phyloP scores from a whole-genome alignment of 768 basidiomycete species.

The Sporobolomyces roseus region DNA sequence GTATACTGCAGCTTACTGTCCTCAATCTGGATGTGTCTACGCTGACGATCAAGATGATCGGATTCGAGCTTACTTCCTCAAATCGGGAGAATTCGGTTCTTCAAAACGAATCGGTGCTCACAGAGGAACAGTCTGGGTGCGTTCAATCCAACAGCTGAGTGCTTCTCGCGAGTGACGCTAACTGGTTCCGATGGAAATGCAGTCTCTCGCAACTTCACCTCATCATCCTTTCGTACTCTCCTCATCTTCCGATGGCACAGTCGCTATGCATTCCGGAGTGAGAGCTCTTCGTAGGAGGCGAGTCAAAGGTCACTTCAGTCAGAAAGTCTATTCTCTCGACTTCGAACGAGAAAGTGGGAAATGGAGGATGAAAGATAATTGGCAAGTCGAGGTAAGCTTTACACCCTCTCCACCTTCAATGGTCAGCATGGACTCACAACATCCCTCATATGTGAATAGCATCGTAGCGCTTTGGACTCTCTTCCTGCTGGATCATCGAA shows the following conservation, averaged over 20 bases:
- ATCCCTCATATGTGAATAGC: too few relatives aligned
- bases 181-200: background rate
- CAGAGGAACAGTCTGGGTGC: conserved; percentile 76
- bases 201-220: conserved; percentile 73
- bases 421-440: background rate
- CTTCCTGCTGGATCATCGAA: background rate
- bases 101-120: conserved; percentile 68
- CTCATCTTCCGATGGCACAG: conserved; percentile 74
- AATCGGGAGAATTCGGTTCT: conserved; percentile 70
- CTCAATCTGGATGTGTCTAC: conserved; percentile 65
- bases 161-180: background rate
- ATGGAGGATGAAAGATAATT: conserved; percentile 82
- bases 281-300: conserved; percentile 29
- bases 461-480: conserved; percentile 7
- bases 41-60: conserved; percentile 79
- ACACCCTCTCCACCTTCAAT: background rate
- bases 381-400: conserved; percentile 62
- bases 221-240: conserved; percentile 81
- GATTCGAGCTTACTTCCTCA: conserved; percentile 68
- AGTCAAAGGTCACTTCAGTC: conserved; percentile 64
- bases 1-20: conserved; percentile 63
- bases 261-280: conserved; percentile 40
- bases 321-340: conserved; percentile 72
- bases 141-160: conserved; percentile 41
- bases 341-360: conserved; percentile 70